Percentiles rank a stretch among this genome's conserved stretches.
Evolutionary conservation across 139 green algal genomes (phyloP).

Genomic region (Eudorina sp.): DNA sequence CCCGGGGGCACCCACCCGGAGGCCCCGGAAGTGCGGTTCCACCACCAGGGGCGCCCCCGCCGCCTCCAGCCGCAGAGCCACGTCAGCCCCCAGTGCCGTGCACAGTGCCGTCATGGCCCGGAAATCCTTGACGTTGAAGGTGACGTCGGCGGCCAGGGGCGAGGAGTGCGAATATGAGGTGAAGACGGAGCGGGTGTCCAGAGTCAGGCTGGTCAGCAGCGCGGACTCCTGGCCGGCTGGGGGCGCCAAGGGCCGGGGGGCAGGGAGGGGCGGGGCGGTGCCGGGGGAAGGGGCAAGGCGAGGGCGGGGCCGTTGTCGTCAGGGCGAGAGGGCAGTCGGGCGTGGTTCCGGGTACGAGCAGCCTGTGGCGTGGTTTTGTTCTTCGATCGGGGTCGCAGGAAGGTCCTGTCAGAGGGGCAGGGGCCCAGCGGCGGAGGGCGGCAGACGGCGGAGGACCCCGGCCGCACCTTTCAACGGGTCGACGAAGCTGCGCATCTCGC

Average conservation of each 20-base stretch:
- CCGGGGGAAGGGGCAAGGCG: no score
- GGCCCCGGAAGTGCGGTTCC: slow-evolving; percentile 61
- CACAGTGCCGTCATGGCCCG: slow-evolving; percentile 75
- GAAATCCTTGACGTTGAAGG: slow-evolving; percentile 85
- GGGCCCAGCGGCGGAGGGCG: no score
- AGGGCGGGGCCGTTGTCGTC: no score
- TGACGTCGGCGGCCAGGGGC: slow-evolving; percentile 66
- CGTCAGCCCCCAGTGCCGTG: slow-evolving; percentile 60
- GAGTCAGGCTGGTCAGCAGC: slow-evolving; percentile 72
- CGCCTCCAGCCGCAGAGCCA: slow-evolving; percentile 67
- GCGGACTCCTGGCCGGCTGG: slow-evolving; percentile 63
- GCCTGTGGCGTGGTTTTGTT: no score
- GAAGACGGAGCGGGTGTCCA: slow-evolving; percentile 76
- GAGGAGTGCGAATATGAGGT: slow-evolving; percentile 67
- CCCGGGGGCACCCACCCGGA: slow-evolving; percentile 5
- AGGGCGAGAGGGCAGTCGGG: no score
- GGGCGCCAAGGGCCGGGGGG: background rate
- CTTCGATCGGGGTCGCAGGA: no score
- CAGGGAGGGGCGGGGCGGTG: background rate
- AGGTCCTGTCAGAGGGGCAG: no score
- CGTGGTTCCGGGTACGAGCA: no score
- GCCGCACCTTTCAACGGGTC: slow-evolving; percentile 74
- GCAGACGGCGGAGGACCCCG: no score
- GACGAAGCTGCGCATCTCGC: slow-evolving; percentile 75
- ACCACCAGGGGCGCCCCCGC: slow-evolving; percentile 73